Percentiles rank a stretch among this genome's conserved stretches.
Evolutionary conservation across 768 basidiomycete species (phyloP).

Genomic region (Dendrothele bispora): DNA sequence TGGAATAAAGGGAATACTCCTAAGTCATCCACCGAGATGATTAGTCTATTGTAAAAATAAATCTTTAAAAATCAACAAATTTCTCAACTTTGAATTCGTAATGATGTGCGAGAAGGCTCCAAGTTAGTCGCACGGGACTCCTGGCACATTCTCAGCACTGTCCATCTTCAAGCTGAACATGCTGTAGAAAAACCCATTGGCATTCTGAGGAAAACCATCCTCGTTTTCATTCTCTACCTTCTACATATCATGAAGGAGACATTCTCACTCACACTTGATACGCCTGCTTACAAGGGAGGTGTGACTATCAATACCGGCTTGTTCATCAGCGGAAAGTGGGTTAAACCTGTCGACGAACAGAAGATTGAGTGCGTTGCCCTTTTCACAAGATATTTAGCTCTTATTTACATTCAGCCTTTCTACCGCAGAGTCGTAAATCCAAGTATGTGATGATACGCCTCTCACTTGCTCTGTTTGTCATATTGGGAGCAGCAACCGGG

Average conservation of each 20-base stretch:
- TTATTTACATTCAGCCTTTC: slow-evolving; percentile 36
- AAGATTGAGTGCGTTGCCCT: slow-evolving; percentile 58
- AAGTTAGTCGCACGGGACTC: too few species aligned
- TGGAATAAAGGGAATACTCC: too few species aligned
- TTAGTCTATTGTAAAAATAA: too few species aligned
- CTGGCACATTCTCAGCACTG: too few species aligned
- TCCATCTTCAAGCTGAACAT: too few species aligned
- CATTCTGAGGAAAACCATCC: slow-evolving; percentile 56
- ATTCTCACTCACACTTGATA: slow-evolving; percentile 53
- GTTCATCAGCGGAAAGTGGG: slow-evolving; percentile 72
- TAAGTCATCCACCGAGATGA: too few species aligned
- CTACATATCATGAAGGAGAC: slow-evolving; percentile 6
- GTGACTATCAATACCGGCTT: slow-evolving; percentile 63
- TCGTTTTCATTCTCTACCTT: too few species aligned
- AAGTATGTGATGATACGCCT: slow-evolving; percentile 12
- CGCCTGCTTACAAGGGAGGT: slow-evolving; percentile 55
- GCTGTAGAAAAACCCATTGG: too few species aligned
- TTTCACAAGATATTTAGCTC: slow-evolving; percentile 1
- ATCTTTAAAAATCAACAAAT: too few species aligned
- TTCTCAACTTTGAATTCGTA: too few species aligned
- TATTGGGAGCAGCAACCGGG: slow-evolving; percentile 56
- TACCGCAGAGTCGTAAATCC: slow-evolving; percentile 45
- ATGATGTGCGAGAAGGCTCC: too few species aligned
- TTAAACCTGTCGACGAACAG: slow-evolving; percentile 49
- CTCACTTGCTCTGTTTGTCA: neutral